These are phyloP conservation scores for Aspergillus aculeatinus DNA, from an alignment of 2,329 filamentous ascomycete species.

Conservation along the genomic window DNA sequence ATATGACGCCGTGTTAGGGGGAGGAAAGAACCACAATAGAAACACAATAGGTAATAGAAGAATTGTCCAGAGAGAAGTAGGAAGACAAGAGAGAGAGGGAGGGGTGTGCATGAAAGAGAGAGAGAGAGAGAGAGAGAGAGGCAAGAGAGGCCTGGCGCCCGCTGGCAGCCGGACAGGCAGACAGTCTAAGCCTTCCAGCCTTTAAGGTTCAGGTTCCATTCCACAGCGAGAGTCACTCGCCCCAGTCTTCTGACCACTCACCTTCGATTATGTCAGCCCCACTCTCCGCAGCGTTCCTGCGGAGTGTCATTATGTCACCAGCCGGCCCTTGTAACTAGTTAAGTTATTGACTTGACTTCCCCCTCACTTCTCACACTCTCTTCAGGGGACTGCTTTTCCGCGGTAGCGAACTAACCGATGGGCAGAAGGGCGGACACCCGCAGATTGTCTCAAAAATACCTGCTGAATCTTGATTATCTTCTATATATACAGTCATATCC, in stretches of 20 bases:
- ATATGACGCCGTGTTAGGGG: too few relatives aligned
- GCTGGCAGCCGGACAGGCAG: neutral
- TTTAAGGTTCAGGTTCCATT: constrained; percentile 3
- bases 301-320: neutral
- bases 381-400: too few relatives aligned
- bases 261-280: constrained; percentile 17
- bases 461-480: neutral
- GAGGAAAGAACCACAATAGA: neutral
- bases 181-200: neutral
- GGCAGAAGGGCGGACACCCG: too few relatives aligned
- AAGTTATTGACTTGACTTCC: too few relatives aligned
- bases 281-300: constrained; percentile 6
- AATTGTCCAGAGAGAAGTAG: constrained; percentile 4
- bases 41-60: neutral
- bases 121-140: neutral
- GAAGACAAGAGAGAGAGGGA: neutral
- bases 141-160: neutral
- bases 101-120: neutral
- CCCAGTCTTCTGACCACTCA: constrained; percentile 6
- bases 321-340: too few relatives aligned
- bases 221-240: constrained; percentile 6
- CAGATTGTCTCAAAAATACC: neutral
- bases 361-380: too few relatives aligned
- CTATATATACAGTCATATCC: neutral
- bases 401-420: too few relatives aligned